Evolutionary conservation across 1,284 basidiomycete genomes (phyloP).

Genomic region (Mycosarcoma maydis): DNA sequence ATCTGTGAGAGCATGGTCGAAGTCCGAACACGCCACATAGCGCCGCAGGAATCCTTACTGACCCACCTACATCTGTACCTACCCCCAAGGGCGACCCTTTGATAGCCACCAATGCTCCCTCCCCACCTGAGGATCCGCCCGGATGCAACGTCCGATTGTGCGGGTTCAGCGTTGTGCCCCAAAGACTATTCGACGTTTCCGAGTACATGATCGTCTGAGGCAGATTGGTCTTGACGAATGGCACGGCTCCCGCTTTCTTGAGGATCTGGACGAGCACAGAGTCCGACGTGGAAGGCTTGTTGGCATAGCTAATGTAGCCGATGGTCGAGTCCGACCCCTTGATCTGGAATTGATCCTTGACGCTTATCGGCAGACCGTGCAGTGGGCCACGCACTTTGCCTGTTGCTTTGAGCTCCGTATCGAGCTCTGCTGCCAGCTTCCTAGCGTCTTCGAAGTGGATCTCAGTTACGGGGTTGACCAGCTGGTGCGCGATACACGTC

Average conservation of each 20-base stretch:
- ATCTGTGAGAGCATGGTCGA: constrained; percentile 76
- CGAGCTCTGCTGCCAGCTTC: constrained; percentile 71
- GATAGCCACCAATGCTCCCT: constrained; percentile 74
- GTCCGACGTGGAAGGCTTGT: constrained; percentile 31
- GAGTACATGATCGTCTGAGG: constrained; percentile 52
- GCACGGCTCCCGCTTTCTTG: constrained; percentile 74
- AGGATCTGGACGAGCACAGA: constrained; percentile 65
- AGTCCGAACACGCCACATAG: constrained; percentile 77
- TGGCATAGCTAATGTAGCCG: constrained; percentile 74
- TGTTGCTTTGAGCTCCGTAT: constrained; percentile 71
- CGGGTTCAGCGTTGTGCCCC: constrained; percentile 77
- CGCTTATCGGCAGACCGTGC: constrained; percentile 75
- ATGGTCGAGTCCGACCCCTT: constrained; percentile 72
- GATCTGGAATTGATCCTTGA: constrained; percentile 76
- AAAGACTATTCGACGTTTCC: constrained; percentile 71
- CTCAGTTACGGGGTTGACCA: constrained; percentile 74
- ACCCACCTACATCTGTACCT: constrained; percentile 78
- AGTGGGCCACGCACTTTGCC: constrained; percentile 73
- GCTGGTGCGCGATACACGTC: constrained; percentile 81
- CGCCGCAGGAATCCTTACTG: constrained; percentile 74
- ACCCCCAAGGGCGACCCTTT: constrained; percentile 73
- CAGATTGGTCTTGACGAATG: constrained; percentile 76
- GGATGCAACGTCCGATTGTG: constrained; percentile 70
- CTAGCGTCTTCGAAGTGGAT: constrained; percentile 75
- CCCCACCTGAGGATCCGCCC: constrained; percentile 76